These are phyloP conservation scores for Globisporangium polare DNA, from an alignment of 352 stramenopile genomes.

Conservation along the genomic window DNA sequence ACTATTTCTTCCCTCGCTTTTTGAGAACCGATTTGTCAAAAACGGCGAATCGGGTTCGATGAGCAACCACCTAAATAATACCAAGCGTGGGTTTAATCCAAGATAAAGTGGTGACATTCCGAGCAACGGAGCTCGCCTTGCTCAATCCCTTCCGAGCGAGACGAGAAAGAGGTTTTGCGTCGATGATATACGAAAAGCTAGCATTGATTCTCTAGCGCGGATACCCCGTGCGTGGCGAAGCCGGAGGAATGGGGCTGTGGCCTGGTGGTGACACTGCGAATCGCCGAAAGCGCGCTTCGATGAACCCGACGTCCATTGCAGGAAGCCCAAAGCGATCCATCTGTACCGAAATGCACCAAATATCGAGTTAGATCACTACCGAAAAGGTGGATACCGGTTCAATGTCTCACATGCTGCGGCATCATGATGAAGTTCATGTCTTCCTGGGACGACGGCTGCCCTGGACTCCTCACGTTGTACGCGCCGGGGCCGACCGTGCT, in stretches of 20 bases:
- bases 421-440: slow-evolving; percentile 73
- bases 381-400: neutral
- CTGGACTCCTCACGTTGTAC: slow-evolving; percentile 30
- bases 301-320: slow-evolving; percentile 36
- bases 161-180: no score
- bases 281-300: slow-evolving; percentile 63
- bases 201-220: no score
- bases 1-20: no score
- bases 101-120: no score
- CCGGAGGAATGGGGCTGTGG: neutral
- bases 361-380: neutral
- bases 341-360: slow-evolving; percentile 12
- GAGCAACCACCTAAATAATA: no score
- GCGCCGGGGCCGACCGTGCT: slow-evolving; percentile 47
- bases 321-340: slow-evolving; percentile 63
- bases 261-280: slow-evolving; percentile 38
- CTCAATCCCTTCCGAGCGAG: no score
- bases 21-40: no score
- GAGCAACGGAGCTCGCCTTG: no score
- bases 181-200: no score
- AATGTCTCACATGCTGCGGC: slow-evolving; percentile 43
- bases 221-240: neutral
- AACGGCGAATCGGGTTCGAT: no score
- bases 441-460: slow-evolving; percentile 23
- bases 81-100: no score